A percentile compares a stretch with the other conserved stretches of the same genome.
Conservation (phyloP, 148 eudicot genomes). For the Cornus kousa region DNA sequence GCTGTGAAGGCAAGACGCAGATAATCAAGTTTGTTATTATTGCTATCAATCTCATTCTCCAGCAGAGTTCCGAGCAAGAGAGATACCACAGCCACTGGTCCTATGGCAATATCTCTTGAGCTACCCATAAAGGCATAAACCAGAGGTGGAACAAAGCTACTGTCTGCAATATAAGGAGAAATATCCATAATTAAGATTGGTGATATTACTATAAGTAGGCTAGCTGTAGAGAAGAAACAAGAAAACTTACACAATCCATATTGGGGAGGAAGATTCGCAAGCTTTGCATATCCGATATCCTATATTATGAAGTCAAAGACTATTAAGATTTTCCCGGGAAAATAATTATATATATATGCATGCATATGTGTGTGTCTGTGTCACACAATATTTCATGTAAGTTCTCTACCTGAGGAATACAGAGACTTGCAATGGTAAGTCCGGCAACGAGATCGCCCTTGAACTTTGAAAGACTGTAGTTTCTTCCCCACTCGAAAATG, state of each 20-base stretch:
- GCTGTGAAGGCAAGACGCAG: constrained; percentile 77
- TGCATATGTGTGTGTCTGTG: no score
- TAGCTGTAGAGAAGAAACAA: background rate
- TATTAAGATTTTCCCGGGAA: background rate
- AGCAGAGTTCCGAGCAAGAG: constrained; percentile 70
- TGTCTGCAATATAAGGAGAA: constrained; percentile 39
- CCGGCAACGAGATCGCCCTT: constrained; percentile 79
- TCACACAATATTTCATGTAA: background rate
- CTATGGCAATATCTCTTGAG: constrained; percentile 90
- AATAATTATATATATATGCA: no score
- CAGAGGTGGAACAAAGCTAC: constrained; percentile 83
- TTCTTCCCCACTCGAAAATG: constrained; percentile 77
- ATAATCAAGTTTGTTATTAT: constrained; percentile 36
- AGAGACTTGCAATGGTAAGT: constrained; percentile 85
- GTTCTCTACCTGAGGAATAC: constrained; percentile 75
- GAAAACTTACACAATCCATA: constrained; percentile 59
- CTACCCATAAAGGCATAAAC: constrained; percentile 90
- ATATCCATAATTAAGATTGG: background rate
- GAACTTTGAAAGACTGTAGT: constrained; percentile 51
- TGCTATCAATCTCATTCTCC: constrained; percentile 51
- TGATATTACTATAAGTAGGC: background rate
- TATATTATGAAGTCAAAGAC: constrained; percentile 19
- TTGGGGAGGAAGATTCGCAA: constrained; percentile 63
- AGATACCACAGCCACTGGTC: constrained; percentile 94
- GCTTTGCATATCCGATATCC: constrained; percentile 90